Conservation (phyloP, 345 rosid species). For the Cardiospermum halicacabum region DNA sequence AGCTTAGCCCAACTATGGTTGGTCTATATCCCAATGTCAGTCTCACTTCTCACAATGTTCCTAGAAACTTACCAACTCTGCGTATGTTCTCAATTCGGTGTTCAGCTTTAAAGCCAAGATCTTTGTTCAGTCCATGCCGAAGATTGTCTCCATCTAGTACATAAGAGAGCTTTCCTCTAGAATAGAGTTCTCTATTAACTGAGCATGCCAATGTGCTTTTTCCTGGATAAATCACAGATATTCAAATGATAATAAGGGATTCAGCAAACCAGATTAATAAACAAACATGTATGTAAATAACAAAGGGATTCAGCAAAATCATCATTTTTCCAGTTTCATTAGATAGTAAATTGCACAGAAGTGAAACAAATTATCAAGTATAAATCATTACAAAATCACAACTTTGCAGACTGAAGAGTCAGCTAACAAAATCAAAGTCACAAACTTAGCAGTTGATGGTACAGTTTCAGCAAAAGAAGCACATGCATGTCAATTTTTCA, state of each 20-base stretch:
- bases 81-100: slow-evolving; percentile 91
- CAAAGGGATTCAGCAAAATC: not conserved
- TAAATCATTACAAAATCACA: too few species aligned
- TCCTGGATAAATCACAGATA: slow-evolving; percentile 36
- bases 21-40: not conserved
- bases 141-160: slow-evolving; percentile 91
- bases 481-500: not conserved
- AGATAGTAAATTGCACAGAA: not conserved
- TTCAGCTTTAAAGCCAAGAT: slow-evolving; percentile 77
- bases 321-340: not conserved
- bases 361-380: not conserved
- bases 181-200: slow-evolving; percentile 56
- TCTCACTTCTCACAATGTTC: not conserved
- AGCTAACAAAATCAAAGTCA: too few species aligned
- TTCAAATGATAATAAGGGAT: not conserved
- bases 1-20: slow-evolving; percentile 2
- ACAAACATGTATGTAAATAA: too few species aligned
- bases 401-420: too few species aligned
- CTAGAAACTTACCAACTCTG: slow-evolving; percentile 64
- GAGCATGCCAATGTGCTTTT: slow-evolving; percentile 93
- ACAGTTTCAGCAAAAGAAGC: not conserved
- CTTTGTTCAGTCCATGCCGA: slow-evolving; percentile 82
- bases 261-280: not conserved
- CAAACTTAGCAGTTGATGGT: too few species aligned
- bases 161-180: slow-evolving; percentile 69